Conservation (phyloP, 768 basidiomycete genomes). For the Strobilomyces confusus region DNA sequence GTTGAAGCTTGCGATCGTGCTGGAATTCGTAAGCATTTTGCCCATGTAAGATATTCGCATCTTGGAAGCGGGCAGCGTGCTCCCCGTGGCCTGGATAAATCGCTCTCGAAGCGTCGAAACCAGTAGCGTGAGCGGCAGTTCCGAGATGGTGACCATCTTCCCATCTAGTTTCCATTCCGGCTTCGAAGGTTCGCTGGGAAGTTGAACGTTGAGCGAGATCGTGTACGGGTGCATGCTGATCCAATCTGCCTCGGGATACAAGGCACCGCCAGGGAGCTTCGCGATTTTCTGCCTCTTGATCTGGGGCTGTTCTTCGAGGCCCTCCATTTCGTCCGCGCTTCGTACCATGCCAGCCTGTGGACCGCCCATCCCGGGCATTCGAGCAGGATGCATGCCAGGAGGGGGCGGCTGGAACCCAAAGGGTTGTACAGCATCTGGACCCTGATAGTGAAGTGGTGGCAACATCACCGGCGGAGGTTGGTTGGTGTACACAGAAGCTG, state of each 20-base stretch:
- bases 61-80: conserved; percentile 72
- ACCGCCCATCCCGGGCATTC: conserved; percentile 58
- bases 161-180: conserved; percentile 95
- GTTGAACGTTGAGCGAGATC: conserved; percentile 78
- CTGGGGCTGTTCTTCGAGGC: conserved; percentile 64
- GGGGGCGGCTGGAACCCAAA: conserved; percentile 74
- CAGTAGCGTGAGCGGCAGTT: conserved; percentile 78
- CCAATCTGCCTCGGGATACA: conserved; percentile 90
- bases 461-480: conserved; percentile 72
- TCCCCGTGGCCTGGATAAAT: conserved; percentile 74
- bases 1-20: conserved; percentile 83
- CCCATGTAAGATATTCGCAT: conserved; percentile 76
- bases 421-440: conserved; percentile 68
- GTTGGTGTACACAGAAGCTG: conserved; percentile 63
- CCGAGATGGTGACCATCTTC: conserved; percentile 66
- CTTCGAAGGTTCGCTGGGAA: conserved; percentile 77
- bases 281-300: conserved; percentile 87
- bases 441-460: conserved; percentile 82
- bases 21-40: conserved; percentile 85
- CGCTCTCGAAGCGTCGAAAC: conserved; percentile 90
- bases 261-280: conserved; percentile 77
- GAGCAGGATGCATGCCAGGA: conserved; percentile 65
- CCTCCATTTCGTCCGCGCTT: conserved; percentile 80
- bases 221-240: conserved; percentile 88
- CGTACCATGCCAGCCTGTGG: conserved; percentile 70